These are phyloP conservation scores for Fusarium globosum DNA, from an alignment of 2,329 filamentous ascomycete genomes.

Conservation along the genomic window DNA sequence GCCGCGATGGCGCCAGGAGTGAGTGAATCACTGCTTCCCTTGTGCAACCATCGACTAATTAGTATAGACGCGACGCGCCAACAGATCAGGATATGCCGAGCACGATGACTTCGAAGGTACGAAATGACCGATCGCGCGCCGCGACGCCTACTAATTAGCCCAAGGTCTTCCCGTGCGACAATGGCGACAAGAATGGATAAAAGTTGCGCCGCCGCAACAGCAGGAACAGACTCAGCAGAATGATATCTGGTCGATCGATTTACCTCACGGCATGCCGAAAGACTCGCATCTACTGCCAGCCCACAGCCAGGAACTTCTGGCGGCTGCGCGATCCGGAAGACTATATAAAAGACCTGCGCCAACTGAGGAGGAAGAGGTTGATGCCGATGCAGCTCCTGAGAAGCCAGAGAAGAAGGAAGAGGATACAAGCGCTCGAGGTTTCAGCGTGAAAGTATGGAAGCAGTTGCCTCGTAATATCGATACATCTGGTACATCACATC, in stretches of 20 bases:
- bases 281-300: conserved; percentile 82
- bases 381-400: conserved; percentile 60
- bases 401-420: conserved; percentile 73
- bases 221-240: conserved; percentile 72
- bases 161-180: conserved; percentile 86
- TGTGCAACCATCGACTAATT: conserved; percentile 27
- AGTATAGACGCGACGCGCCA: conserved; percentile 65
- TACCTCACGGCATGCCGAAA: conserved; percentile 84
- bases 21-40: conserved; percentile 42
- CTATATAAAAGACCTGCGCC: conserved; percentile 79
- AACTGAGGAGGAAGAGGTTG: conserved; percentile 68
- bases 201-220: conserved; percentile 72
- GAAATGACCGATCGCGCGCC: conserved; percentile 1
- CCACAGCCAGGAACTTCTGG: conserved; percentile 84
- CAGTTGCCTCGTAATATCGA: conserved; percentile 70
- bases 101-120: conserved; percentile 72
- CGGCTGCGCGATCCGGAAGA: conserved; percentile 80
- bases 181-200: conserved; percentile 81
- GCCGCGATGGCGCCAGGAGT: conserved; percentile 55
- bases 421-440: conserved; percentile 64
- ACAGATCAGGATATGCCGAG: conserved; percentile 66
- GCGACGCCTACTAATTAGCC: conserved; percentile 48
- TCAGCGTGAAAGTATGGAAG: conserved; percentile 70
- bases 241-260: conserved; percentile 78
- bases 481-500: conserved; percentile 61